These are phyloP conservation scores for Aspergillus mulundensis DNA, from an alignment of 495 filamentous ascomycete species.

Conservation along the genomic window DNA sequence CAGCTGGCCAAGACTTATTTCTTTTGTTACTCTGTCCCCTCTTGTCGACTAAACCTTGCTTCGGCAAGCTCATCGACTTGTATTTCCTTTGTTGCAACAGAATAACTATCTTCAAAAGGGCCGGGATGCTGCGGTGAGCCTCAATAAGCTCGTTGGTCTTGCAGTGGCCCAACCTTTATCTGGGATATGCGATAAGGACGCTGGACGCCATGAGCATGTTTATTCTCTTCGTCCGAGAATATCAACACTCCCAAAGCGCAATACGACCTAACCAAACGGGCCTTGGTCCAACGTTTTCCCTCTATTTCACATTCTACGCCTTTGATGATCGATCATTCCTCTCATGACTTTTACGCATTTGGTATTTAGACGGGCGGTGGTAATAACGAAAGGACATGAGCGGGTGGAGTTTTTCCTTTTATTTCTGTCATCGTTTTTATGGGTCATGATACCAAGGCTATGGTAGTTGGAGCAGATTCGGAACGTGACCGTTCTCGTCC, in stretches of 20 bases:
- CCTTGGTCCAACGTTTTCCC: conserved; percentile 8
- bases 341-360: conserved; percentile 17
- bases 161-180: not conserved
- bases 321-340: conserved; percentile 13
- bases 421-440: conserved; percentile 12
- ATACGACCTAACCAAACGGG: not conserved
- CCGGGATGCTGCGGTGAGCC: not conserved
- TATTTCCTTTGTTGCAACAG: conserved; percentile 9
- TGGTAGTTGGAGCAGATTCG: conserved; percentile 1
- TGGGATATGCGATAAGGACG: conserved; percentile 1
- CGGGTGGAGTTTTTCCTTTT: conserved; percentile 16
- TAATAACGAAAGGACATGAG: conserved; percentile 15
- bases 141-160: not conserved
- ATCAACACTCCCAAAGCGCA: not conserved
- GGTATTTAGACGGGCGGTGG: conserved; percentile 18
- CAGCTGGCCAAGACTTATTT: not conserved
- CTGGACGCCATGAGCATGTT: conserved; percentile 4
- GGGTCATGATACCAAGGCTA: conserved; percentile 8
- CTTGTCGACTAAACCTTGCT: conserved; percentile 1
- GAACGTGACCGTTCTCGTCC: conserved; percentile 2
- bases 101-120: not conserved
- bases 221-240: not conserved
- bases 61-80: not conserved
- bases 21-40: conserved; percentile 6
- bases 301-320: conserved; percentile 15